Base-by-base conservation (phyloP, 208 protist species). In the Leptomonas seymouri region DNA sequence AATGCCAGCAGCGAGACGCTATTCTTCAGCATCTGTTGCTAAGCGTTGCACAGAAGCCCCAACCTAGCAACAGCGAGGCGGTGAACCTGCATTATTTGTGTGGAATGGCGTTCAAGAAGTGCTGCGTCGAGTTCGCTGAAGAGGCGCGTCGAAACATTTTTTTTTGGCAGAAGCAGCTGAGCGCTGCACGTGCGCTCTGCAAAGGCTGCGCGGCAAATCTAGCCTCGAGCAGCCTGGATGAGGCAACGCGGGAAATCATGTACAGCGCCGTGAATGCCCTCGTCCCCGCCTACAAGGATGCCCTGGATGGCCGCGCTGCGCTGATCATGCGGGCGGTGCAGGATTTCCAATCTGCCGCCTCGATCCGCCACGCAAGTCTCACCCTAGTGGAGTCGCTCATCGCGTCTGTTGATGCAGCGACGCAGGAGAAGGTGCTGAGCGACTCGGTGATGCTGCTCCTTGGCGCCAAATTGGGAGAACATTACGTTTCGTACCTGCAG, bases 51-150 rank as follows among this genome's bases (percentile, higher is more conserved):
- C 34, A 53, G 16, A 55, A 55, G 21, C 58, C 55, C 6, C 48
- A 49, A 16, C 51, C 58, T 20, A 53, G 74, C 28, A 57, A 73
- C 21, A 54, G 45, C 46, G 69, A 84, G 55, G 49, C 39, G 30
- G 70, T 27, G 18, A 76, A 84, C 31, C 46, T 81, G 62, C 69
- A 64, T 15, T 82, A 88, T 48, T 78, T 84, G 48, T 71, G 76
- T 39, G 65, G 71, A 7, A 77, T 86, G 74, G 74, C 82, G 18
- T 71, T 91, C 39, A 86, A 80, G 48, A 70, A 76, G 27, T 69
- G 72, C 53, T 81, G 74, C 28, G 31, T 77, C 25, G 72, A 76
- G 28, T 71, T 91, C 46, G 74, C 76, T 1, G 76, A 75, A 15
- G 77, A 70, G 53, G 78, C 79, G 15, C 79, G 74, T 50, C 53